Conservation (phyloP, 2,329 filamentous ascomycete species). For the Ascochyta clinopodiicola region DNA sequence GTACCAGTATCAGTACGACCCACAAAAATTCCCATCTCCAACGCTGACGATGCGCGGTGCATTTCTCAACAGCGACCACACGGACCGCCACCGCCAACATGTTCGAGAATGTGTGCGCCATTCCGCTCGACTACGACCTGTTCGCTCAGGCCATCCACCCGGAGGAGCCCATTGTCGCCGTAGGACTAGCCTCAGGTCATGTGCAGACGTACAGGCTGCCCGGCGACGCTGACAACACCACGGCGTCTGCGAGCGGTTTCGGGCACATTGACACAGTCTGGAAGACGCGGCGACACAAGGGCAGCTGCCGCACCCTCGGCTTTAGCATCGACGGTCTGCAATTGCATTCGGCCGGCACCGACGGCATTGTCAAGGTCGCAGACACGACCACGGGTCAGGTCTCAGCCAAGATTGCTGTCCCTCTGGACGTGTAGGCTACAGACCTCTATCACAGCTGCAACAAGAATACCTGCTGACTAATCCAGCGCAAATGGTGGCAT, state of each 20-base stretch:
- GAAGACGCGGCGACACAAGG: slow-evolving; percentile 90
- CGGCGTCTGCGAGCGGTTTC: slow-evolving; percentile 64
- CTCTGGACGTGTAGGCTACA: slow-evolving; percentile 52
- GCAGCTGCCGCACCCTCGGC: slow-evolving; percentile 82
- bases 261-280: slow-evolving; percentile 82
- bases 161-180: slow-evolving; percentile 79
- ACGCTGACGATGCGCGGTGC: no score
- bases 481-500: slow-evolving; percentile 54
- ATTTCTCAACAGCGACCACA: no score
- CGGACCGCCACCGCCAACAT: slow-evolving; percentile 54
- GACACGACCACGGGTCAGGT: slow-evolving; percentile 69
- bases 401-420: slow-evolving; percentile 80
- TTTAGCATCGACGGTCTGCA: slow-evolving; percentile 80
- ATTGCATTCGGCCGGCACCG: slow-evolving; percentile 66
- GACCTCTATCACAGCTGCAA: no score
- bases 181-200: slow-evolving; percentile 84
- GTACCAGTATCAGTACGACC: no score
- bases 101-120: slow-evolving; percentile 91
- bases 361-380: slow-evolving; percentile 69
- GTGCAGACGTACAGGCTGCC: slow-evolving; percentile 83
- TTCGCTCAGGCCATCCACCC: slow-evolving; percentile 91
- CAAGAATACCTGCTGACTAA: neutral
- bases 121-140: slow-evolving; percentile 84
- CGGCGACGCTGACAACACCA: slow-evolving; percentile 59
- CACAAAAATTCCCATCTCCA: no score